These are phyloP conservation scores for Rhizoclosmatium globosum DNA, from an alignment of 192 early-diverging fungal genomes.

Conservation along the genomic window DNA sequence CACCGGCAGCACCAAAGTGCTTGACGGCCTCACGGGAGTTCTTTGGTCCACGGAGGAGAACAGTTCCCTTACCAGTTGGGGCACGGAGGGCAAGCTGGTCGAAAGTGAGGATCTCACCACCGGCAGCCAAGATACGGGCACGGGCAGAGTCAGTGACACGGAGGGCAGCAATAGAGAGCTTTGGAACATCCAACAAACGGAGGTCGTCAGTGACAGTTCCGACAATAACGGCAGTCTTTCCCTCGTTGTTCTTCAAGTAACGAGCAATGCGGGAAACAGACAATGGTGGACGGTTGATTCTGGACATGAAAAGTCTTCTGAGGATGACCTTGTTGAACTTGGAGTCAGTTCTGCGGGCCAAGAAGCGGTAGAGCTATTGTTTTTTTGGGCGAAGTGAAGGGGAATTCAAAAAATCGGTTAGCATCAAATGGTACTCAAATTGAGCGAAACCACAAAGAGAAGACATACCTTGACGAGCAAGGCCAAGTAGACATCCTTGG, in stretches of 20 bases:
- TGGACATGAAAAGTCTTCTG: constrained; percentile 98
- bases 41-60: constrained; percentile 95
- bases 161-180: constrained; percentile 95
- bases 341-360: constrained; percentile 98
- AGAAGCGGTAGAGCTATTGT: constrained; percentile 90
- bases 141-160: constrained; percentile 95
- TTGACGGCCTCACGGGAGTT: constrained; percentile 97
- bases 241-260: constrained; percentile 80
- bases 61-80: constrained; percentile 93
- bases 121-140: constrained; percentile 97
- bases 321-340: constrained; percentile 99
- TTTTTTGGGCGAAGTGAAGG: too few species aligned
- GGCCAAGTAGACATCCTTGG: constrained; percentile 91
- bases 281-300: constrained; percentile 95
- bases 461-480: constrained; percentile 86
- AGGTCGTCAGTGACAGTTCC: constrained; percentile 97
- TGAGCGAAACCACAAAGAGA: not conserved
- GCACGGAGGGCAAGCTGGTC: constrained; percentile 99
- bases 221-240: constrained; percentile 94
- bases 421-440: not conserved
- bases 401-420: not conserved
- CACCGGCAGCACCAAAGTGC: constrained; percentile 95
- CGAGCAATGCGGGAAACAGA: constrained; percentile 87
- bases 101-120: constrained; percentile 97
- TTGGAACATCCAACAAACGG: constrained; percentile 91